These are phyloP conservation scores for Colletotrichum musicola DNA, from an alignment of 2,329 filamentous ascomycete species.

Conservation along the genomic window DNA sequence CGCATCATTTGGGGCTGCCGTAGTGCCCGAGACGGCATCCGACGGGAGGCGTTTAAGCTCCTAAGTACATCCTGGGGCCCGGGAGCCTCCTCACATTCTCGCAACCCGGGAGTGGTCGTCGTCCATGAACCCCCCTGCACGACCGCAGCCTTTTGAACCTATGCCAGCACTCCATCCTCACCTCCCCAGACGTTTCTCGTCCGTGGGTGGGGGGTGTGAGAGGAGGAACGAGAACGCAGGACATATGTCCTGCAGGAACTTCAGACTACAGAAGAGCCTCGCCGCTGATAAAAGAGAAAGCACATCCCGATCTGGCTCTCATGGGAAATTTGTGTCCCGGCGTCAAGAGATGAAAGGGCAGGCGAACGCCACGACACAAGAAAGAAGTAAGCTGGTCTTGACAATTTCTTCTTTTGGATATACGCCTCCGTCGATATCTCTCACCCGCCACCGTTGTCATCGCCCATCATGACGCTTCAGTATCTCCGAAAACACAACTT, in stretches of 20 bases:
- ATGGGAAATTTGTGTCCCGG: no score
- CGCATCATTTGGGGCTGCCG: slow-evolving; percentile 8
- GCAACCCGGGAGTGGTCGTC: slow-evolving; percentile 1
- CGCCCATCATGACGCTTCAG: slow-evolving; percentile 34
- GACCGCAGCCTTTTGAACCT: background rate
- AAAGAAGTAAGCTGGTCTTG: slow-evolving; percentile 32
- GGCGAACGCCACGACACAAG: slow-evolving; percentile 18
- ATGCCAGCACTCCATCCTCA: background rate
- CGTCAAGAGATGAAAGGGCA: background rate
- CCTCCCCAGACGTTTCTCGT: background rate
- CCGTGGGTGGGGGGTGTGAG: background rate
- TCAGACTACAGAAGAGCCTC: background rate
- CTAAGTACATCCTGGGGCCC: slow-evolving; percentile 9
- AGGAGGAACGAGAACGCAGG: no score
- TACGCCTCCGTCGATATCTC: no score
- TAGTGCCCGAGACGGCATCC: slow-evolving; percentile 20
- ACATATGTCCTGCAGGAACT: background rate
- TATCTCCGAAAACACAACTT: slow-evolving; percentile 40
- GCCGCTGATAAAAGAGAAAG: slow-evolving; percentile 33
- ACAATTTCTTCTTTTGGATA: slow-evolving; percentile 35
- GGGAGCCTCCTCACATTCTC: slow-evolving; percentile 12
- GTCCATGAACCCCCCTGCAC: slow-evolving; percentile 25
- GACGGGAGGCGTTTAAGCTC: slow-evolving; percentile 24
- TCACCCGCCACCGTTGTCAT: background rate
- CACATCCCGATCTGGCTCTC: background rate